Conservation (phyloP, 495 filamentous ascomycete genomes). For the Aspergillus kassunensis region DNA sequence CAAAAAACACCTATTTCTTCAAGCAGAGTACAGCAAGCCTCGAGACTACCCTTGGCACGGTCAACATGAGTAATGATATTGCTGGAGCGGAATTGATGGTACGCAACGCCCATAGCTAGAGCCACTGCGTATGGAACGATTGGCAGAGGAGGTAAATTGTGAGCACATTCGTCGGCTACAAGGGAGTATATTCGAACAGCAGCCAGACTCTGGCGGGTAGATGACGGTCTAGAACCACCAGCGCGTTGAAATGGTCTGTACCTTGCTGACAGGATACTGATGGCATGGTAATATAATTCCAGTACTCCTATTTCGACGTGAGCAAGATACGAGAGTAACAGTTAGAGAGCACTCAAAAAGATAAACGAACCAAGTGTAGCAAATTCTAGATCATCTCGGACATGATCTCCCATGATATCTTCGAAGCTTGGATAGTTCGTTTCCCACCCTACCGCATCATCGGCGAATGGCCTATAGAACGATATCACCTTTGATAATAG, state of each 20-base stretch:
- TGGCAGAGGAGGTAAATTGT: slow-evolving; percentile 55
- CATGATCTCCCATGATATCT: slow-evolving; percentile 56
- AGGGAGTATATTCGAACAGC: slow-evolving; percentile 62
- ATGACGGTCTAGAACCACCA: slow-evolving; percentile 43
- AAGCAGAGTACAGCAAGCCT: slow-evolving; percentile 53
- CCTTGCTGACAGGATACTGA: slow-evolving; percentile 58
- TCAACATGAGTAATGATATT: slow-evolving; percentile 59
- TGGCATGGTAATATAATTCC: slow-evolving; percentile 67
- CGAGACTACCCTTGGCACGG: slow-evolving; percentile 57
- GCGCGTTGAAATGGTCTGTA: slow-evolving; percentile 33
- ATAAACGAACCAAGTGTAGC: slow-evolving; percentile 23
- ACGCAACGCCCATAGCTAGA: slow-evolving; percentile 64
- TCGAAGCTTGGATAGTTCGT: slow-evolving; percentile 63
- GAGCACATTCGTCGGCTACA: slow-evolving; percentile 49
- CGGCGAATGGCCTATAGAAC: slow-evolving; percentile 57
- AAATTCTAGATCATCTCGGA: slow-evolving; percentile 25
- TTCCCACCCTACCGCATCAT: slow-evolving; percentile 47
- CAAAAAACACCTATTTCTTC: slow-evolving; percentile 54
- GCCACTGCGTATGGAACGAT: slow-evolving; percentile 66
- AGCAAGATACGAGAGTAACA: neutral
- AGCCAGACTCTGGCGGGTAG: slow-evolving; percentile 58
- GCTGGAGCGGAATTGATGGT: slow-evolving; percentile 66
- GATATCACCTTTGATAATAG: slow-evolving; percentile 62
- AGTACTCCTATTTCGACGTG: slow-evolving; percentile 46
- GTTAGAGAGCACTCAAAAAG: neutral